Percentiles rank a stretch among this genome's conserved stretches.
phyloP scores from a whole-genome alignment of 2,329 filamentous ascomycete genomes.

The Fusarium solani-melongenae region DNA sequence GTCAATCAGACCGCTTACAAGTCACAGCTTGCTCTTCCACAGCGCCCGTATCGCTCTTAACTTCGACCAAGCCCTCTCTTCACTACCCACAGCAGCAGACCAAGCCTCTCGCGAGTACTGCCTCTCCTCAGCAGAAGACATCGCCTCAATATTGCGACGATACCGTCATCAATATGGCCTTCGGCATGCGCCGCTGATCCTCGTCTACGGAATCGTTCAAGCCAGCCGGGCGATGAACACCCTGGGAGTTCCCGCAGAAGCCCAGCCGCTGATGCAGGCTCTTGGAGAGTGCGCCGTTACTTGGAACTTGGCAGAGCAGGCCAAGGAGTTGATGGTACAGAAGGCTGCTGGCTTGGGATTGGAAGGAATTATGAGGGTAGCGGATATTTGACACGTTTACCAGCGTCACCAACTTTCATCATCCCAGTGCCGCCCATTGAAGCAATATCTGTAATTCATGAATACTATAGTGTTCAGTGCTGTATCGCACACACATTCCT shows the following conservation, averaged over 20 bases:
- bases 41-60: slow-evolving; percentile 41
- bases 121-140: slow-evolving; percentile 35
- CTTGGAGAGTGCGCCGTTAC: slow-evolving; percentile 15
- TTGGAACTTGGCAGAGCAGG: slow-evolving; percentile 10
- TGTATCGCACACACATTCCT: background rate
- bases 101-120: slow-evolving; percentile 23
- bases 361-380: background rate
- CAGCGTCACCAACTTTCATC: background rate
- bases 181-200: slow-evolving; percentile 33
- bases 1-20: background rate
- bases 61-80: slow-evolving; percentile 26
- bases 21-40: slow-evolving; percentile 28
- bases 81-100: background rate
- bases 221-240: slow-evolving; percentile 25
- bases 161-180: slow-evolving; percentile 39
- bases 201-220: slow-evolving; percentile 40
- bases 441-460: background rate
- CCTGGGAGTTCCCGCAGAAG: background rate
- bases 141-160: slow-evolving; percentile 31
- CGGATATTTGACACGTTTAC: background rate
- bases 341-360: background rate
- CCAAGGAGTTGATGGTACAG: background rate
- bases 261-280: slow-evolving; percentile 10
- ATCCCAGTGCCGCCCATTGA: background rate
- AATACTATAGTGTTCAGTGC: background rate